These are phyloP conservation scores for Thalia dealbata DNA, from an alignment of 176 grass and related monocot genomes.

Conservation along the genomic window DNA sequence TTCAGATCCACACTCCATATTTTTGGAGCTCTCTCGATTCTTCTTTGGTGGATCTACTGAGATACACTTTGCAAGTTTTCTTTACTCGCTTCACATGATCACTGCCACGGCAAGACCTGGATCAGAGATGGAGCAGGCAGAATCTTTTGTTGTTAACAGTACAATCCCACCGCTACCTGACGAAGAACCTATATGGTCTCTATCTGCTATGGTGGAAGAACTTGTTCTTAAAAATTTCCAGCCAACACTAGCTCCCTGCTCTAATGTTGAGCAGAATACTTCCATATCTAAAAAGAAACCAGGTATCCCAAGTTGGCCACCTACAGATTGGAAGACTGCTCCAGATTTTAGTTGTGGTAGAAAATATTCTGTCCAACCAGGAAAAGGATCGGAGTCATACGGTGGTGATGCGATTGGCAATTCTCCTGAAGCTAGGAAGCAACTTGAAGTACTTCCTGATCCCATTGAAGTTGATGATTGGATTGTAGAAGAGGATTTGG, in stretches of 20 bases:
- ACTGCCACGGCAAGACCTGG: constrained; percentile 71
- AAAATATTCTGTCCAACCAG: constrained; percentile 9
- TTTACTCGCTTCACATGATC: constrained; percentile 85
- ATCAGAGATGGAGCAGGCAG: constrained; percentile 38
- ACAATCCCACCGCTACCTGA: constrained; percentile 58
- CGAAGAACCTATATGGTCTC: constrained; percentile 59
- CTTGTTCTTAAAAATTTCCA: constrained; percentile 23
- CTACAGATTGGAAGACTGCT: constrained; percentile 60
- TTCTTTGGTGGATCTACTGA: constrained; percentile 85
- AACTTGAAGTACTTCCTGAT: constrained; percentile 31
- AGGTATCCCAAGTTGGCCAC: constrained; percentile 48
- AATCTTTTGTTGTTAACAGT: constrained; percentile 69
- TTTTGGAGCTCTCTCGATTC: constrained; percentile 78
- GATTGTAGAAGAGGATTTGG: constrained; percentile 36
- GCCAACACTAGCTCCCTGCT: constrained; percentile 9
- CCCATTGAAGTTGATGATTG: constrained; percentile 58
- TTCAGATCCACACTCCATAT: constrained; percentile 63
- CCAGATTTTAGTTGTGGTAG: constrained; percentile 33
- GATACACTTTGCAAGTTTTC: constrained; percentile 77
- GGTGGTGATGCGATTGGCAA: constrained; percentile 13
- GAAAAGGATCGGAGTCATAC: constrained; percentile 23
- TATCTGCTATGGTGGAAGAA: constrained; percentile 33
- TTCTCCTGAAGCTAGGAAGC: constrained; percentile 5
- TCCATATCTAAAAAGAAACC: constrained; percentile 27
- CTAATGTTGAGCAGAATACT: constrained; percentile 19